Evolutionary conservation across 306 rosid species (phyloP).

Genomic region (Spatholobus suberectus): DNA sequence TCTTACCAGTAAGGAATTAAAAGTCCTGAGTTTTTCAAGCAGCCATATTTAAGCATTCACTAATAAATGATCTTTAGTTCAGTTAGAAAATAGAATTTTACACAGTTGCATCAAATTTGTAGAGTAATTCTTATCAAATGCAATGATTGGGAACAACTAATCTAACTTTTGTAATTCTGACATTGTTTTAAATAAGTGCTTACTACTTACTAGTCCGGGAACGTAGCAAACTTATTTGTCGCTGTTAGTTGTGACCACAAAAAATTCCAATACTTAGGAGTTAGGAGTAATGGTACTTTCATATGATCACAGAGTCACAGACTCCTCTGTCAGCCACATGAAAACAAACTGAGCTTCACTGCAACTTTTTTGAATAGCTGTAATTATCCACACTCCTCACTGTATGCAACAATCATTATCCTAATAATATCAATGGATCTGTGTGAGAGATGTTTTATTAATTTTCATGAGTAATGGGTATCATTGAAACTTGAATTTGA

Average conservation of each 20-base stretch:
- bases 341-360: constrained; percentile 12
- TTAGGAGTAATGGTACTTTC: not conserved
- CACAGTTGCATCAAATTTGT: constrained; percentile 18
- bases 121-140: constrained; percentile 20
- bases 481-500: not conserved
- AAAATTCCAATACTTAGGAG: not conserved
- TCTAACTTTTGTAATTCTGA: not conserved
- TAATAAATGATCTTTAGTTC: constrained; percentile 23
- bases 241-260: not conserved
- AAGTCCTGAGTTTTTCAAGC: constrained; percentile 20
- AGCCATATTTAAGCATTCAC: not conserved
- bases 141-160: not conserved
- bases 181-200: not conserved
- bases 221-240: constrained; percentile 2
- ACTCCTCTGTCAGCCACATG: not conserved
- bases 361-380: constrained; percentile 15
- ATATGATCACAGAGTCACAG: not conserved
- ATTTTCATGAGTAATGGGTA: not conserved
- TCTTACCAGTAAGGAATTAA: constrained; percentile 8
- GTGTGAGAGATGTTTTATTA: constrained; percentile 15
- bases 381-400: not conserved
- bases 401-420: constrained; percentile 9
- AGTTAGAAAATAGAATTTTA: not conserved
- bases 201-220: not conserved
- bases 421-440: constrained; percentile 14